phyloP scores from a whole-genome alignment of 179 eudicot species.

The Beta lomatogona region DNA sequence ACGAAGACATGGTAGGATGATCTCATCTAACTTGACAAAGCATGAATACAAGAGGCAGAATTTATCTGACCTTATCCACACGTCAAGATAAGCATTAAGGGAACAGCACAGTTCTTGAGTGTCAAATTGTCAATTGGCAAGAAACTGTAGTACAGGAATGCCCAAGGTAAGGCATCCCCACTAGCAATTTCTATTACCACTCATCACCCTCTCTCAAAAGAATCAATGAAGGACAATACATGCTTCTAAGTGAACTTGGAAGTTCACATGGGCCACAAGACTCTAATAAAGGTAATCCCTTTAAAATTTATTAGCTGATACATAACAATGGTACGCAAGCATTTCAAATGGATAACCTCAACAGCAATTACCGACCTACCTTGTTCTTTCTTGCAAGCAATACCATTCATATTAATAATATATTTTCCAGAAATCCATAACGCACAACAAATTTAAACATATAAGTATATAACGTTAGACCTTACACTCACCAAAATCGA shows the following conservation, averaged over 20 bases:
- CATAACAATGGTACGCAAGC: background rate
- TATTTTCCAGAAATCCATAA: background rate
- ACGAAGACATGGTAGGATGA: background rate
- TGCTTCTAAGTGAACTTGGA: background rate
- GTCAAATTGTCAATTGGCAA: background rate
- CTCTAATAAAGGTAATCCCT: background rate
- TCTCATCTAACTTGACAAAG: background rate
- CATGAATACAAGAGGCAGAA: background rate
- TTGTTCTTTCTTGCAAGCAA: slow-evolving; percentile 1
- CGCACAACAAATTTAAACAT: background rate
- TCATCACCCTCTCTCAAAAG: background rate
- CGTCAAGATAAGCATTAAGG: background rate
- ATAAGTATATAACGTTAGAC: background rate
- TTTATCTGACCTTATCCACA: background rate
- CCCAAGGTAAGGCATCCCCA: background rate
- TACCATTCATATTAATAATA: background rate
- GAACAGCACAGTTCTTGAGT: background rate
- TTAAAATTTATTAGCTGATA: background rate
- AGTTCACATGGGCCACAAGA: background rate
- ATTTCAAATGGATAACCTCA: background rate
- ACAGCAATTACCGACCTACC: background rate
- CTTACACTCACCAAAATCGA: slow-evolving; percentile 80
- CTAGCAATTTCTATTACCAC: background rate
- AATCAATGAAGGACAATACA: background rate
- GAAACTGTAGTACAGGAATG: background rate